Evolutionary conservation across 768 basidiomycete genomes (phyloP).

Genomic region (Calvatia gigantea): DNA sequence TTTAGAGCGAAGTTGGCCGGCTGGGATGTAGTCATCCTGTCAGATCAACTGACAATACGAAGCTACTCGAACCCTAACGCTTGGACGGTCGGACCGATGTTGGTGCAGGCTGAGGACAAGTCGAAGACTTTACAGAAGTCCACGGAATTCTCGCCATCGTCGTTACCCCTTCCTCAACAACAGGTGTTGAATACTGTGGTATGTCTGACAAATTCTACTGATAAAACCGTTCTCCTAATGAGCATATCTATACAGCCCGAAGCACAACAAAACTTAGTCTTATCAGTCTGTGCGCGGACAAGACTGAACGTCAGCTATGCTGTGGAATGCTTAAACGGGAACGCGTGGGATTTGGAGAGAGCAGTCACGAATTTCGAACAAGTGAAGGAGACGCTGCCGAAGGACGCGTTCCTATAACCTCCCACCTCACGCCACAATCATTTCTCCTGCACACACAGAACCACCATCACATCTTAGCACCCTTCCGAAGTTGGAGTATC

Average conservation of each 20-base stretch:
- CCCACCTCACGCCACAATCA: not conserved
- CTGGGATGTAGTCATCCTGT: conserved; percentile 89
- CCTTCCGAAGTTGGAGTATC: not conserved
- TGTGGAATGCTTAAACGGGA: conserved; percentile 80
- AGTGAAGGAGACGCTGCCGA: conserved; percentile 69
- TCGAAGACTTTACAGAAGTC: conserved; percentile 20
- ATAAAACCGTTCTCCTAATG: conserved; percentile 2
- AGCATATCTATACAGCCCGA: conserved; percentile 48
- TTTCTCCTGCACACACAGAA: not conserved
- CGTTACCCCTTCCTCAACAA: conserved; percentile 42
- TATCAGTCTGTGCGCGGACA: conserved; percentile 71
- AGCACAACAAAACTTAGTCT: conserved; percentile 63
- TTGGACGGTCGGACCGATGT: conserved; percentile 73
- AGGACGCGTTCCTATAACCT: conserved; percentile 50
- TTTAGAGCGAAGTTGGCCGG: conserved; percentile 71
- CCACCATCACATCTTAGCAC: not conserved
- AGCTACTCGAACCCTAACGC: conserved; percentile 80
- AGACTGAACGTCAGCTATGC: conserved; percentile 77
- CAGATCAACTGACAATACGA: conserved; percentile 83
- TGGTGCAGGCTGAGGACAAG: conserved; percentile 53
- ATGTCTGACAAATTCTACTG: conserved; percentile 26
- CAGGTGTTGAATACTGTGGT: conserved; percentile 56
- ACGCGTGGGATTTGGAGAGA: conserved; percentile 77
- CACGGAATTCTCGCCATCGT: conserved; percentile 23
- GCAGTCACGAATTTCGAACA: conserved; percentile 86